Percentiles rank a stretch among this genome's conserved stretches.
phyloP scores from a whole-genome alignment of 441 rosid genomes.

The Aquilaria agallochum region DNA sequence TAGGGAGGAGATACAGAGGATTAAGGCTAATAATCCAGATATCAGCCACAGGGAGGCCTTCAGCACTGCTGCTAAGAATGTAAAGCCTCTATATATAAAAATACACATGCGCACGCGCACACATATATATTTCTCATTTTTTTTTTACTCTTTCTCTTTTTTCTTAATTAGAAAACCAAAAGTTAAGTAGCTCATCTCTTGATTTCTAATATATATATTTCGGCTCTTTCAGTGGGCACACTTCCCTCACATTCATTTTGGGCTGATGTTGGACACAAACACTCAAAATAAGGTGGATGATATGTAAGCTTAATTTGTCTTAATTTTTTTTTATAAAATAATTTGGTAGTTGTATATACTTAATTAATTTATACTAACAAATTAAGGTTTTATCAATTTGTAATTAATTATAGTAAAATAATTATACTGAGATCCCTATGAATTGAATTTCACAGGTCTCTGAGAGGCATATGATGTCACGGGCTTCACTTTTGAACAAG shows the following conservation, averaged over 20 bases:
- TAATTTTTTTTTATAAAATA: neutral
- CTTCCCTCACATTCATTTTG: constrained; percentile 91
- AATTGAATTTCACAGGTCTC: constrained; percentile 21
- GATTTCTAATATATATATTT: constrained; percentile 1
- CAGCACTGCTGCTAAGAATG: constrained; percentile 98
- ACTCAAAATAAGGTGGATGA: constrained; percentile 56
- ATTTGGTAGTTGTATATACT: neutral
- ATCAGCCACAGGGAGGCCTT: constrained; percentile 98
- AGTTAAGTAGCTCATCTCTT: neutral
- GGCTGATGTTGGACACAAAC: constrained; percentile 78
- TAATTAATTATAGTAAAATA: neutral
- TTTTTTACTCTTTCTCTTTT: too few relatives aligned
- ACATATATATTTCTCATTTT: too few relatives aligned
- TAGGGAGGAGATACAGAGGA: constrained; percentile 99
- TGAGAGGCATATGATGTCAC: constrained; percentile 40
- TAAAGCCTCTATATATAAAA: constrained; percentile 21
- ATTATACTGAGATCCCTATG: neutral
- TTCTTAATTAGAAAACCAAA: neutral
- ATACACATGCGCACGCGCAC: too few relatives aligned
- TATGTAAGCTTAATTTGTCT: constrained; percentile 32
- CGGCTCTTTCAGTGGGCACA: constrained; percentile 75
- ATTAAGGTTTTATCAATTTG: neutral
- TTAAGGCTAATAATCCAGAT: constrained; percentile 86
- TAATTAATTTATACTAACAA: neutral
- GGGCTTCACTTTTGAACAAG: constrained; percentile 33